Evolutionary conservation across 352 stramenopile species (phyloP), one percentile per base, ranked within the genome.

Genomic region (Plasmopara muralis): DNA sequence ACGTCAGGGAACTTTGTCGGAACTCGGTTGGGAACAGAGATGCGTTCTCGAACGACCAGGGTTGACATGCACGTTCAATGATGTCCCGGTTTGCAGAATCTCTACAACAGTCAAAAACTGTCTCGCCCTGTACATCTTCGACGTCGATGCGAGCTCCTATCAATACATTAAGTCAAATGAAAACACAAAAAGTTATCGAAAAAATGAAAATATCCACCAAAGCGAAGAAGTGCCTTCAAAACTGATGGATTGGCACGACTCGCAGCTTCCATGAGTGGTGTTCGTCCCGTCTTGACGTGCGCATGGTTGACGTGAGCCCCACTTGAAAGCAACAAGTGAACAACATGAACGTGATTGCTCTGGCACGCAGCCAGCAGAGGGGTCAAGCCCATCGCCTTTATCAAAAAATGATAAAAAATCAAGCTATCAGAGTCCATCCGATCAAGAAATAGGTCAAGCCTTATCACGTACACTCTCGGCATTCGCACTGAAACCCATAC

Each of bases 351-450:
- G 34, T 81, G 69, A 0, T 64, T 70, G 38, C 60, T 80, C 39
- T 85, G 66, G 28, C 73, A 79, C 1, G 73, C 75, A 40, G 70
- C 78, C 18, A 82, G 45, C 20, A 89, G 63, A 7, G 78, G 75
- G 8, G 75, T 89, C 18, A 89, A 62, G 1, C 78, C 78, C 74
- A 87, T 85, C 0, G 75, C 78, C 78, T 87, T 34, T 12, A 35
- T 35, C 9, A 45, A 2, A 56, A 45, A 8, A 1, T 18, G 16
- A 9, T 43, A 14, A 0, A 16, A n/a, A 16, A 25, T 25, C 31
- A 35, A 35, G 31, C 10, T 2, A 12, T 35, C 31, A 35, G 31
- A 15, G 37, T 15, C 25, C 29, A 13, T 46, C 7, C 4, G 15
- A 30, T 38, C 29, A 20, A 13, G 25, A 18, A 13, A 16, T 12